These are phyloP conservation scores for Penicillium arizonense DNA, from an alignment of 495 filamentous ascomycete species.

Conservation along the genomic window DNA sequence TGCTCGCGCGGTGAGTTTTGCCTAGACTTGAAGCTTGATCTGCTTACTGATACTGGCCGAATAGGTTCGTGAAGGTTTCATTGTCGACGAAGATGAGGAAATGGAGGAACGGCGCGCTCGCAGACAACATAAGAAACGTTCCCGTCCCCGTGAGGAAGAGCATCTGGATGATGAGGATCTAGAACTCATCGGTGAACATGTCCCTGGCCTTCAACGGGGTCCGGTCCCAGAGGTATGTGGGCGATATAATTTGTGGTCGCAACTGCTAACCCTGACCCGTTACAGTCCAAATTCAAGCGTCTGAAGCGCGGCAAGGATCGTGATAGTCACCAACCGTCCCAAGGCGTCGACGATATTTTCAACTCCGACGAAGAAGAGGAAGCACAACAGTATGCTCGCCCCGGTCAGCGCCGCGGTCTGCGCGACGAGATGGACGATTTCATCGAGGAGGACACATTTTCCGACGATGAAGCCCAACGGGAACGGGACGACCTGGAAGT, in stretches of 20 bases:
- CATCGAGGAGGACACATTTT: slow-evolving; percentile 92
- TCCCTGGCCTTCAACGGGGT: slow-evolving; percentile 65
- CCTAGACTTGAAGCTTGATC: not conserved
- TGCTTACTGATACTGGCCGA: not conserved
- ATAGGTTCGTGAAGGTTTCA: slow-evolving; percentile 90
- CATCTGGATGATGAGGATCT: slow-evolving; percentile 93
- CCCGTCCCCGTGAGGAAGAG: slow-evolving; percentile 70
- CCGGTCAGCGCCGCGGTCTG: slow-evolving; percentile 49
- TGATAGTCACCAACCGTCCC: slow-evolving; percentile 53
- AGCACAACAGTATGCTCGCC: slow-evolving; percentile 54
- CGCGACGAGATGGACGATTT: slow-evolving; percentile 94
- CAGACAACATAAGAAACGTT: slow-evolving; percentile 54
- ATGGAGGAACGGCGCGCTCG: slow-evolving; percentile 63
- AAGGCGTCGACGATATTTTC: slow-evolving; percentile 85
- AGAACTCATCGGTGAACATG: slow-evolving; percentile 82
- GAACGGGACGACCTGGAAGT: slow-evolving; percentile 87
- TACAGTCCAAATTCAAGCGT: slow-evolving; percentile 86
- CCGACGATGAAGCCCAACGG: slow-evolving; percentile 76
- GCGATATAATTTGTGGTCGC: not conserved
- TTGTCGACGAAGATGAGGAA: slow-evolving; percentile 90
- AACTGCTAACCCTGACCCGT: not conserved
- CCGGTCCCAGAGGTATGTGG: slow-evolving; percentile 59
- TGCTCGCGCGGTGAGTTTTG: slow-evolving; percentile 47
- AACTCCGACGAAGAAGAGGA: slow-evolving; percentile 88
- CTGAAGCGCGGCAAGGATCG: slow-evolving; percentile 88